Evolutionary conservation across 805 yeast species (phyloP).

Genomic region (Candida schatavii): DNA sequence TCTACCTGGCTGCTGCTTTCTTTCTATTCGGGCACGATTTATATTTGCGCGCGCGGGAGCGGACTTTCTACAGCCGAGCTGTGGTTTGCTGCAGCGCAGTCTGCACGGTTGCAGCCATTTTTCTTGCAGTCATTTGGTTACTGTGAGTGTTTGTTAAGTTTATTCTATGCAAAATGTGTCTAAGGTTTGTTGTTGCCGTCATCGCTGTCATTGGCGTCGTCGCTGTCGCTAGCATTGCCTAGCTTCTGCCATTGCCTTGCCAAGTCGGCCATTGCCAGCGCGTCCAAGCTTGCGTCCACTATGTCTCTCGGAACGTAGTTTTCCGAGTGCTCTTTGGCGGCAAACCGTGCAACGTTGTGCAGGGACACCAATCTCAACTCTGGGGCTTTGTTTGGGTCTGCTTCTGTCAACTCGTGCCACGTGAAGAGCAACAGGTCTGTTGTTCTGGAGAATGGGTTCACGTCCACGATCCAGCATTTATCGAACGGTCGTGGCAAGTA

Average conservation of each 20-base stretch:
- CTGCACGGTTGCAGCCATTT: too few relatives aligned
- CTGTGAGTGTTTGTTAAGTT: too few relatives aligned
- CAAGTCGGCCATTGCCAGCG: conserved; percentile 66
- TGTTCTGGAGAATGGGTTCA: conserved; percentile 78
- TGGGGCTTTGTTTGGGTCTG: conserved; percentile 23
- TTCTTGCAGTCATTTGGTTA: too few relatives aligned
- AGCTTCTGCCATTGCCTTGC: conserved; percentile 39
- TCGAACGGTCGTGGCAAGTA: conserved; percentile 76
- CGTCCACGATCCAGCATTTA: conserved; percentile 69
- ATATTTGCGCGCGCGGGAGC: too few relatives aligned
- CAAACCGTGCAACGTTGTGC: conserved; percentile 72
- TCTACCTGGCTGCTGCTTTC: too few relatives aligned
- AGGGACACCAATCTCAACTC: conserved; percentile 66
- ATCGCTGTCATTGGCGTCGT: not conserved
- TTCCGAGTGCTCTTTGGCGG: conserved; percentile 79
- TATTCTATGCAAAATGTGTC: too few relatives aligned
- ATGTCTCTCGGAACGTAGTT: conserved; percentile 90
- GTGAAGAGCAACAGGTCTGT: conserved; percentile 78
- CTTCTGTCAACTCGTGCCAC: conserved; percentile 70
- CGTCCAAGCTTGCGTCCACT: conserved; percentile 74
- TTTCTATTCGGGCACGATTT: too few relatives aligned
- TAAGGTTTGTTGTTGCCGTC: not conserved
- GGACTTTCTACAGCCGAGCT: too few relatives aligned
- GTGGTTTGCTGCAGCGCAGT: too few relatives aligned
- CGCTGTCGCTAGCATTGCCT: not conserved